phyloP scores from a whole-genome alignment of 2,329 filamentous ascomycete species.

The Periconia sp. region DNA sequence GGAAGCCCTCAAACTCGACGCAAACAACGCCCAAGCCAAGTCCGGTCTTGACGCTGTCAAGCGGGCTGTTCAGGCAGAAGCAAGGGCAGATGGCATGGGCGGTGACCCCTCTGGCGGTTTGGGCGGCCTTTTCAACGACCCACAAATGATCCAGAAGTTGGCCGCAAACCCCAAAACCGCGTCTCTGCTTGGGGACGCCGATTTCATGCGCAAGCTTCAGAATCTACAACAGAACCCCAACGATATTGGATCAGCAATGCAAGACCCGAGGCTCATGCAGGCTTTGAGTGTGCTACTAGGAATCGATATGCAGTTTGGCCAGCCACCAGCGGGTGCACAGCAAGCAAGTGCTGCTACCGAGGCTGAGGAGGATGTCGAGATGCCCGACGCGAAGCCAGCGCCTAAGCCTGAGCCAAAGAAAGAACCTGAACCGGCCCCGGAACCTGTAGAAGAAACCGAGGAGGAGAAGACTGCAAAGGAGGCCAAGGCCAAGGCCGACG shows the following conservation, averaged over 20 bases:
- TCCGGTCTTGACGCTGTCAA: constrained; percentile 81
- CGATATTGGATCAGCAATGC: constrained; percentile 76
- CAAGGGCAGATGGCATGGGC: constrained; percentile 60
- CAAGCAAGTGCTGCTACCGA: constrained; percentile 48
- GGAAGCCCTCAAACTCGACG: constrained; percentile 89
- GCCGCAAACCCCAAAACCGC: constrained; percentile 94
- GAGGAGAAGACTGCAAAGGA: constrained; percentile 82
- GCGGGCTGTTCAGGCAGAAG: constrained; percentile 82
- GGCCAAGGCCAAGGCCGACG: constrained; percentile 89
- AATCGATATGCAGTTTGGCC: constrained; percentile 80
- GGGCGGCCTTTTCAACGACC: constrained; percentile 93
- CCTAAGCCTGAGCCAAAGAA: constrained; percentile 60
- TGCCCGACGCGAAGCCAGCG: constrained; percentile 68
- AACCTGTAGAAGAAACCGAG: constrained; percentile 73
- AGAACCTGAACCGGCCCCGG: constrained; percentile 54
- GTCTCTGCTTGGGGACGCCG: constrained; percentile 73
- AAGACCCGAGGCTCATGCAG: constrained; percentile 88
- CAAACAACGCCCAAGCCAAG: constrained; percentile 89
- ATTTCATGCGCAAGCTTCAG: constrained; percentile 90
- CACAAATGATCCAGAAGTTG: constrained; percentile 85
- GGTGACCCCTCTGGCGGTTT: constrained; percentile 74
- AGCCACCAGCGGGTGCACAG: constrained; percentile 51
- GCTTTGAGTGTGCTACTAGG: constrained; percentile 93
- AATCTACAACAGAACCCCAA: constrained; percentile 78
- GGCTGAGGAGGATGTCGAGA: constrained; percentile 71